Percentiles rank a stretch among this genome's conserved stretches.
Conservation (phyloP, 1,284 basidiomycete genomes). For the Ustilago sp. region DNA sequence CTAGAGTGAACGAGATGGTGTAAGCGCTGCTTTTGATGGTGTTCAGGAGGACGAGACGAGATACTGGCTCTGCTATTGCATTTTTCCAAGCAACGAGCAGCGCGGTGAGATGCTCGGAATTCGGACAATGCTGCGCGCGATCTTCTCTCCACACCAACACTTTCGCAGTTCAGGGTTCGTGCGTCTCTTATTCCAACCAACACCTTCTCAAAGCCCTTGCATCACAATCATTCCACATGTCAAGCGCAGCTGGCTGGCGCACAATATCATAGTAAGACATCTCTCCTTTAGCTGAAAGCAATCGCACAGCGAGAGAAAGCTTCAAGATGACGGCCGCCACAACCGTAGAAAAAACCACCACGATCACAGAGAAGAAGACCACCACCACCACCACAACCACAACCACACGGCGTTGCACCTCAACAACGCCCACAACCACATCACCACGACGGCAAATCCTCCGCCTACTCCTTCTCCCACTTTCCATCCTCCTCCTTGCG, state of each 20-base stretch:
- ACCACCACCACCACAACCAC: neutral
- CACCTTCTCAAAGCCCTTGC: neutral
- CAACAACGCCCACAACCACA: neutral
- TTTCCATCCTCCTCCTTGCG: conserved; percentile 6
- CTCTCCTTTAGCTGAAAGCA: too few species aligned
- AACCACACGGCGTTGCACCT: neutral
- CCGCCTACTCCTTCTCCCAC: conserved; percentile 11
- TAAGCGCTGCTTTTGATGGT: neutral
- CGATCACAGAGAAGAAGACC: neutral
- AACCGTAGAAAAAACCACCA: neutral
- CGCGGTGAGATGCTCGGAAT: neutral
- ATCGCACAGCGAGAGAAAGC: too few species aligned
- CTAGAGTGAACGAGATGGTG: neutral
- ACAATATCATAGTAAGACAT: neutral
- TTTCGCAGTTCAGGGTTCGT: neutral
- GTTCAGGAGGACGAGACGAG: neutral
- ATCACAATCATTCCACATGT: neutral
- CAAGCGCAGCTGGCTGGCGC: neutral
- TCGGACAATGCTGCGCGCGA: neutral
- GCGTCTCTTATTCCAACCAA: neutral
- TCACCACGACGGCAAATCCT: neutral
- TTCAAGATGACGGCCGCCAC: neutral
- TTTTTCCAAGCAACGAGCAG: neutral
- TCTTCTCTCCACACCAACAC: conserved; percentile 1
- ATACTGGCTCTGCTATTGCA: neutral